Conservation (phyloP, 2,329 filamentous ascomycete species). For the Exophiala bonariae region DNA sequence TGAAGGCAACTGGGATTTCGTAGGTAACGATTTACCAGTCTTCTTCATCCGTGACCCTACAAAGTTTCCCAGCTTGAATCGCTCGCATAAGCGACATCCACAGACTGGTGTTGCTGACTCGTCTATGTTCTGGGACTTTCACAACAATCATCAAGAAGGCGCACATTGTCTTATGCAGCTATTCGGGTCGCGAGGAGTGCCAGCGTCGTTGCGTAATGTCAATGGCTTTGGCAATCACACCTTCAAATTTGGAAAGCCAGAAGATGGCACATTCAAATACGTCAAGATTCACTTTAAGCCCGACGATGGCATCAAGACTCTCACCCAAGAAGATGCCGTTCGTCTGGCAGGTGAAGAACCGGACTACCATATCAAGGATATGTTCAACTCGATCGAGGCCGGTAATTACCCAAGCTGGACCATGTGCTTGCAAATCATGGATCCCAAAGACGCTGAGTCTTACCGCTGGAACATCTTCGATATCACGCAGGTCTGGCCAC, state of each 20-base stretch:
- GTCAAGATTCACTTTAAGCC: conserved; percentile 65
- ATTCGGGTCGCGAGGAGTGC: conserved; percentile 67
- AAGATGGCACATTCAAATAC: conserved; percentile 66
- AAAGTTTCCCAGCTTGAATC: conserved; percentile 73
- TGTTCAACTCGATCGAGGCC: conserved; percentile 62
- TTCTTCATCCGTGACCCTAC: conserved; percentile 58
- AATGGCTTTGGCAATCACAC: conserved; percentile 68
- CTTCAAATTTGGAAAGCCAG: conserved; percentile 62
- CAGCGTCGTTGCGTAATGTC: conserved; percentile 65
- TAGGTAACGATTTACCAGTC: conserved; percentile 54
- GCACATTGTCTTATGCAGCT: conserved; percentile 66
- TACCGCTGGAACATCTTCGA: conserved; percentile 67
- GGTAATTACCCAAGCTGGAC: conserved; percentile 66
- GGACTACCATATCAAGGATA: conserved; percentile 62
- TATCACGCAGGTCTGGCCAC: conserved; percentile 69
- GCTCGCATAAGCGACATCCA: conserved; percentile 72
- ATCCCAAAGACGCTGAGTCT: conserved; percentile 61
- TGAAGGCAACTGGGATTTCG: conserved; percentile 53
- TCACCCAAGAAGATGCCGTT: conserved; percentile 59
- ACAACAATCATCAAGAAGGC: conserved; percentile 62
- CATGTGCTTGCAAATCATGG: conserved; percentile 63
- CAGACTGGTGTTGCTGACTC: conserved; percentile 69
- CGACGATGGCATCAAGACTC: conserved; percentile 61
- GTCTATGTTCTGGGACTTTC: conserved; percentile 68
- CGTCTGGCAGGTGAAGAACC: conserved; percentile 58